Base-by-base conservation (phyloP, 179 eudicot species). In the Silene vulgaris region DNA sequence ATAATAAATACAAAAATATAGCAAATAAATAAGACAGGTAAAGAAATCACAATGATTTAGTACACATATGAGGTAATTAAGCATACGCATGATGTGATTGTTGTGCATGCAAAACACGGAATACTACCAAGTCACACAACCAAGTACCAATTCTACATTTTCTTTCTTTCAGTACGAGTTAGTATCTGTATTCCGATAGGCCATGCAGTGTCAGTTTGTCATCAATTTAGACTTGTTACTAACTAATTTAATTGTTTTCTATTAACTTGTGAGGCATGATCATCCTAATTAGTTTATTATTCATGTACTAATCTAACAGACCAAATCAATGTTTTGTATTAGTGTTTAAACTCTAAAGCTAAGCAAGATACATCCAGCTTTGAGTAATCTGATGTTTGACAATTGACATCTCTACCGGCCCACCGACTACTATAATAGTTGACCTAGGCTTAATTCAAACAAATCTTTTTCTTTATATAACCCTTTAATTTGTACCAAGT, bases 401-500 rank as follows among this genome's bases (percentile, higher is more conserved):
- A 74, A n/a, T n/a, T n/a, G n/a, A n/a, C n/a, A n/a, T 64, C 63
- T 65, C 77, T 29, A 65, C 71, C 73, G 73, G 73, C 65, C 57
- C 65, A 68, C 73, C 67, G 78, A 54, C 78, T 60, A 52, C 52
- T 48, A 3, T 32, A 14, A 3, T 50, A 30, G 66, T 68, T 67
- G 73, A 67, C 72, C 30, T 3, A 13, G 52, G 50, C 72, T 48
- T 5, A 3, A 43, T 61, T 52, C 67, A 26, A 61, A 50, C 52
- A 30, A 28, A 28, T 62, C 32, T 62, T 62, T 17, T 62, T 23
- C 14, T 7, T 8, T 62, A 8, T 21, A 7, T 61, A 21, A 61
- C 8, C 13, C 28, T 19, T 13, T 59, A 45, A 45, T 30, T 30
- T 30, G 43, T 37, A 37, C 7, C 2, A 37, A 37, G 43, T 37